Evolutionary conservation across 208 protist genomes (phyloP), one percentile per base, ranked within the genome.

Genomic region (Leishmania mexicana): DNA sequence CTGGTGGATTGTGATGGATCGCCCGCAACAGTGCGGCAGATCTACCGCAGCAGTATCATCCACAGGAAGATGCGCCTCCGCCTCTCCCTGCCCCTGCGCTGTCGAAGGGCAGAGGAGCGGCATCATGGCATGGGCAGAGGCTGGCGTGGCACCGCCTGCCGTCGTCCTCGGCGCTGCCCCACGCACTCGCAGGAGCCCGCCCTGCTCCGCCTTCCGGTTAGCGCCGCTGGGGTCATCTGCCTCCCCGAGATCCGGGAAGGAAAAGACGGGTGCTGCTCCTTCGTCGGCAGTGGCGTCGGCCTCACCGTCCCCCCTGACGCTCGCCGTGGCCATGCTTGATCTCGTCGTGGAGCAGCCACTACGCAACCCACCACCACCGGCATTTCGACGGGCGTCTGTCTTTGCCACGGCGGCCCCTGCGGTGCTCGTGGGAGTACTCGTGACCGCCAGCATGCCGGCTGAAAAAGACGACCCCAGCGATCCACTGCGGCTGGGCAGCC

Each of bases 1-100:
- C 72, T 89, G 88, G 78, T 92, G 91, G 15, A 93, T 80, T 35
- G 79, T 82, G 72, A 94, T 88, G 49, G 58, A 38, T 42, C 83
- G 78, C 8, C 75, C 64, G 35, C 38, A 31, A 53, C 57, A 49
- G 49, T 49, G 58, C 11, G 79, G 74, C 75, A 81, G 62, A 17
- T 60, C 53, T 17, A 11, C 49, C 38, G 67, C 53, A 47, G 67
- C 67, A 49, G 31, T 5, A 31, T 31, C 62, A 54, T 5, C 51
- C 62, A 40, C 62, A 21, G 21, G 67, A 28, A 11, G 42, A 38
- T 53, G 35, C 19, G n/a, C 51, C 47, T 47, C 73, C 53, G n/a
- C 53, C 5, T 11, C 47, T 35, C 7, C 1, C 40, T 6, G 62
- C 0, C 47, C 24, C 15, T 71, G 42, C 10, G 54, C n/a, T 21